Conservation (phyloP, 345 rosid genomes). For the Noccaea caerulescens region DNA sequence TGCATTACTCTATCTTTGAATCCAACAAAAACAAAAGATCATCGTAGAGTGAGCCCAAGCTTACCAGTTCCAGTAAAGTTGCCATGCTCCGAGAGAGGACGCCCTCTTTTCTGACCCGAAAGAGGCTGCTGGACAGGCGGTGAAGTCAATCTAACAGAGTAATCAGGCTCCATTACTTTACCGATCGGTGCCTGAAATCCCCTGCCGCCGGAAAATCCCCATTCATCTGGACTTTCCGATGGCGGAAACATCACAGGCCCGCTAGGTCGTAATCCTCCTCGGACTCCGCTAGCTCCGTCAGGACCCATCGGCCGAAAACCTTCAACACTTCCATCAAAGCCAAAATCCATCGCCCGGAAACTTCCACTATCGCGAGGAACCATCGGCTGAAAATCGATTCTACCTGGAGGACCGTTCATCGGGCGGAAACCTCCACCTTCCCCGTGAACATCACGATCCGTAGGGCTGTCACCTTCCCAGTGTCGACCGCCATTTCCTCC, state of each 20-base stretch:
- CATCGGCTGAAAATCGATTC: constrained; percentile 47
- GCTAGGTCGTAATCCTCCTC: constrained; percentile 45
- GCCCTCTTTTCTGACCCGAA: constrained; percentile 71
- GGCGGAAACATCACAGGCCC: constrained; percentile 48
- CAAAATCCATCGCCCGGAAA: constrained; percentile 31
- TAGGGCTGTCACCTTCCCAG: constrained; percentile 66
- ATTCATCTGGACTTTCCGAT: constrained; percentile 30
- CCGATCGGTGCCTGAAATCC: constrained; percentile 1
- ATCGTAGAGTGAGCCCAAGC: constrained; percentile 22
- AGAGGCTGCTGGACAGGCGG: constrained; percentile 42
- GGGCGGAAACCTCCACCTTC: constrained; percentile 48
- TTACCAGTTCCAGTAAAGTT: constrained; percentile 53
- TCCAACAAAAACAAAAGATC: constrained; percentile 27
- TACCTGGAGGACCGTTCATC: constrained; percentile 42
- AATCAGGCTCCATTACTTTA: constrained; percentile 42
- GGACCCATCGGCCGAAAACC: constrained; percentile 44
- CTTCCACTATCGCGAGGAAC: constrained; percentile 45
- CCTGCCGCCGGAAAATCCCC: constrained; percentile 39
- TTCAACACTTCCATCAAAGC: constrained; percentile 37
- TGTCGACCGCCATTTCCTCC: constrained; percentile 47
- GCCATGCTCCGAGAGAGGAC: constrained; percentile 53
- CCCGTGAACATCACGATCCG: constrained; percentile 45
- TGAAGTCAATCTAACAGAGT: constrained; percentile 35
- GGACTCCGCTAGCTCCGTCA: constrained; percentile 33
- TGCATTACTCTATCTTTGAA: not conserved